Conservation (phyloP, 2,329 filamentous ascomycete genomes). For the Tetracladium maxilliforme region DNA sequence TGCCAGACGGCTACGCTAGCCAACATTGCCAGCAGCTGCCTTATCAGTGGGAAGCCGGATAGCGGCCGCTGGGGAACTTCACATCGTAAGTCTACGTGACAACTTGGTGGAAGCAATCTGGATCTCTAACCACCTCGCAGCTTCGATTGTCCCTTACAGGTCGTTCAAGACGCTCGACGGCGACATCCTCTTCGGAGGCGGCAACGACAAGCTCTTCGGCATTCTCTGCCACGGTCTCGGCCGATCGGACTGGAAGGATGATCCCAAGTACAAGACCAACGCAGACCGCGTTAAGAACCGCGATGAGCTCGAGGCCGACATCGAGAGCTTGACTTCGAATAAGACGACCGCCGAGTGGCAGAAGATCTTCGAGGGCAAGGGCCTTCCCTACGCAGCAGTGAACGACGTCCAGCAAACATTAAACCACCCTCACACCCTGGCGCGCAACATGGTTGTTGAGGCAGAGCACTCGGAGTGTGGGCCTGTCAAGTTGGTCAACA, state of each 20-base stretch:
- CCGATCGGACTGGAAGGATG: constrained; percentile 41
- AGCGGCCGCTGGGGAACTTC: constrained; percentile 90
- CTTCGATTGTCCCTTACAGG: constrained; percentile 93
- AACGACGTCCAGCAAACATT: constrained; percentile 83
- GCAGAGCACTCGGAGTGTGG: constrained; percentile 75
- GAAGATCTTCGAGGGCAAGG: constrained; percentile 70
- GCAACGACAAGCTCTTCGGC: constrained; percentile 57
- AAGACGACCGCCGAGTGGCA: constrained; percentile 86
- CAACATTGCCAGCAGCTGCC: constrained; percentile 87
- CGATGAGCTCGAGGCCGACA: constrained; percentile 60
- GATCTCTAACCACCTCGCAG: constrained; percentile 25
- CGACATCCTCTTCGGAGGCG: constrained; percentile 55
- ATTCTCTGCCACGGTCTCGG: constrained; percentile 46
- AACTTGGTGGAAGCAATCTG: neutral
- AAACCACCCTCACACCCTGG: constrained; percentile 70
- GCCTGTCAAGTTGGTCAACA: constrained; percentile 79
- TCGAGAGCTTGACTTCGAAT: constrained; percentile 59
- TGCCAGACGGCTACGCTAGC: constrained; percentile 87
- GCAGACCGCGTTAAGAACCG: constrained; percentile 54
- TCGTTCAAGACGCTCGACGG: constrained; percentile 64
- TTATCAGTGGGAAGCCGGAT: constrained; percentile 80
- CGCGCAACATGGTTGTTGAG: constrained; percentile 80
- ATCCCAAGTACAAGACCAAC: constrained; percentile 46
- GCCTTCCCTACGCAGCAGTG: constrained; percentile 87
- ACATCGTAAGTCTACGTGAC: constrained; percentile 50